phyloP scores from a whole-genome alignment of 306 rosid genomes.

The Trifolium subterraneum region DNA sequence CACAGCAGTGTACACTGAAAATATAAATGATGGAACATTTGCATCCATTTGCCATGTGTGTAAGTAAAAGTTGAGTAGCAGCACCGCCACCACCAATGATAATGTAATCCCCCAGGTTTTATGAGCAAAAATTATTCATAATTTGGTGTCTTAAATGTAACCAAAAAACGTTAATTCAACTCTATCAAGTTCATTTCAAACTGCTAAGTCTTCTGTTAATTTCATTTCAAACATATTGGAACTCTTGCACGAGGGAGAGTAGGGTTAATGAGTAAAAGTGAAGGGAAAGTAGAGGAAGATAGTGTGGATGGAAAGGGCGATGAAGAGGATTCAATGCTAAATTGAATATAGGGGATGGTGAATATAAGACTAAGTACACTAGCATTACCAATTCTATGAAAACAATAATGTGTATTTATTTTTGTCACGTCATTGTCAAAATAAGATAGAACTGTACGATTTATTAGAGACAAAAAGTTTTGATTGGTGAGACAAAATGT shows the following conservation, averaged over 20 bases:
- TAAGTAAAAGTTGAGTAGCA: background rate
- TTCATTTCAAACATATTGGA: too few relatives aligned
- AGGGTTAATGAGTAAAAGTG: background rate
- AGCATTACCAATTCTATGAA: background rate
- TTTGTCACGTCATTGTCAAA: background rate
- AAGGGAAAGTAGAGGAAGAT: too few relatives aligned
- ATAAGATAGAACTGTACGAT: background rate
- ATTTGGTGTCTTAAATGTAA: too few relatives aligned
- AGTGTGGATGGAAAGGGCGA: too few relatives aligned
- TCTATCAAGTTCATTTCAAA: too few relatives aligned
- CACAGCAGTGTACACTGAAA: constrained; percentile 3
- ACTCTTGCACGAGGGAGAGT: background rate
- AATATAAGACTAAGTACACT: background rate
- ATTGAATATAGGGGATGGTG: background rate
- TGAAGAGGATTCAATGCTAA: background rate
- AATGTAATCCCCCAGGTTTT: too few relatives aligned
- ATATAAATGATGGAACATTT: background rate
- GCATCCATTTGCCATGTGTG: background rate
- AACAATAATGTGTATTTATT: background rate
- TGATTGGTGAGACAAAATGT: background rate
- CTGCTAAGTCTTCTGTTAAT: too few relatives aligned
- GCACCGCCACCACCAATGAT: too few relatives aligned
- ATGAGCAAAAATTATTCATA: too few relatives aligned
- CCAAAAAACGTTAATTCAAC: too few relatives aligned
- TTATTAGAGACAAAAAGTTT: background rate